Percentiles rank a stretch among this genome's conserved stretches.
Conservation (phyloP, 176 grass and related monocot genomes). For the Phoenix dactylifera region DNA sequence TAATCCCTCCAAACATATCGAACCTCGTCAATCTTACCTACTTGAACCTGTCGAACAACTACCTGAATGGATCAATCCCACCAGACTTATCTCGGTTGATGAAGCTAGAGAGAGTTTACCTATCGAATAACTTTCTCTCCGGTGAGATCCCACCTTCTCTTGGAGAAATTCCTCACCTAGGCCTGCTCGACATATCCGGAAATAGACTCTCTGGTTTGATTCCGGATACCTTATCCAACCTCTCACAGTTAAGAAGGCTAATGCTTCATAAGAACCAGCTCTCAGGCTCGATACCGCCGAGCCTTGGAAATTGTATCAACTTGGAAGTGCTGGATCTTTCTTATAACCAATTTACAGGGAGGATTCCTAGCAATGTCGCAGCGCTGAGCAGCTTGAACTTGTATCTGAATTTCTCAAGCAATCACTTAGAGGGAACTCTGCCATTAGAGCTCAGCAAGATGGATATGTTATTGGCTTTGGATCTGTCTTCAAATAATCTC, state of each 20-base stretch:
- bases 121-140: conserved; percentile 69
- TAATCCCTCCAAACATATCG: conserved; percentile 61
- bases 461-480: conserved; percentile 64
- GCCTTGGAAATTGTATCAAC: conserved; percentile 31
- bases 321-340: conserved; percentile 70
- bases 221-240: conserved; percentile 28
- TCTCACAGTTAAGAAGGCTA: conserved; percentile 36
- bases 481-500: conserved; percentile 69
- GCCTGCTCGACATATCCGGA: conserved; percentile 56
- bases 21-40: conserved; percentile 58
- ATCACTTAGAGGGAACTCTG: conserved; percentile 52
- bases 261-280: conserved; percentile 33
- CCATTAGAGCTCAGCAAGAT: conserved; percentile 60
- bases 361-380: conserved; percentile 44
- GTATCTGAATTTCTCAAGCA: conserved; percentile 65
- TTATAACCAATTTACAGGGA: conserved; percentile 41
- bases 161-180: conserved; percentile 43
- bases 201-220: conserved; percentile 39
- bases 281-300: conserved; percentile 28
- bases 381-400: conserved; percentile 39
- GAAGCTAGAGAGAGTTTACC: conserved; percentile 65
- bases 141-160: conserved; percentile 55
- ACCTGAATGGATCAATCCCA: conserved; percentile 68
- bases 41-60: conserved; percentile 43
- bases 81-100: conserved; percentile 34